Evolutionary conservation across 2,329 filamentous ascomycete species (phyloP), one percentile per base, ranked within the genome.

Genomic region (Microcera coccophila): DNA sequence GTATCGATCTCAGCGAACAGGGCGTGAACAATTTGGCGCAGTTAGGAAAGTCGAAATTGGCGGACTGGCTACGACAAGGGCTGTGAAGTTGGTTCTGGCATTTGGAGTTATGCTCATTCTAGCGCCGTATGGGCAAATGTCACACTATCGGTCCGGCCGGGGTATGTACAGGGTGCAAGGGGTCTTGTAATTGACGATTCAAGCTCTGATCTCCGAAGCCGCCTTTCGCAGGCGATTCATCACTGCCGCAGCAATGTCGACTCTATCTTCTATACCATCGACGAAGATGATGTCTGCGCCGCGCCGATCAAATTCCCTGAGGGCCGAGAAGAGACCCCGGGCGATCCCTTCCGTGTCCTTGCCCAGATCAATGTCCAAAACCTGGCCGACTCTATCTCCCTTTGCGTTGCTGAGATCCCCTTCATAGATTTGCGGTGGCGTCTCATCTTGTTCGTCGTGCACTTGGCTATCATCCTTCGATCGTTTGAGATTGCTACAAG

Each of bases 1-100:
- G 87, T 63, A 91, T 97, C 67, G 91, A 97, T 65, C 81, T 97
- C 42, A 94, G 89, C 60, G 91, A 97, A 69, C 90, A 96, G 69
- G 91, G 91, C 38, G 81, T 97, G 66, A 83, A 95, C 69, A 96
- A 95, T 71, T 76, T 91, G 54, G 93, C 90, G 68, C 88, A 95
- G 66, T 85, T 96, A 65, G 91, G 90, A 64, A 94, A 93, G 76
- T 84, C 85, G 59, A 91, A 95, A 70, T 70, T 95, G 62, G 86
- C 88, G 34, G 90, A 96, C 70, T 85, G 90, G 78, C 75, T 96
- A 76, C 82, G 91, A 64, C 88, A 94, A 68, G 86, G 87, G 16
- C 68, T 90, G 66, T 89, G 70, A 75, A 31, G 21, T 26, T 29
- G 35, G 43, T 7, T 26, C 22, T 26, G 15, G 29, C 29, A 32